Evolutionary conservation across 495 filamentous ascomycete species (phyloP), one percentile per base, ranked within the genome.

Genomic region (Stereocaulon alpinum): DNA sequence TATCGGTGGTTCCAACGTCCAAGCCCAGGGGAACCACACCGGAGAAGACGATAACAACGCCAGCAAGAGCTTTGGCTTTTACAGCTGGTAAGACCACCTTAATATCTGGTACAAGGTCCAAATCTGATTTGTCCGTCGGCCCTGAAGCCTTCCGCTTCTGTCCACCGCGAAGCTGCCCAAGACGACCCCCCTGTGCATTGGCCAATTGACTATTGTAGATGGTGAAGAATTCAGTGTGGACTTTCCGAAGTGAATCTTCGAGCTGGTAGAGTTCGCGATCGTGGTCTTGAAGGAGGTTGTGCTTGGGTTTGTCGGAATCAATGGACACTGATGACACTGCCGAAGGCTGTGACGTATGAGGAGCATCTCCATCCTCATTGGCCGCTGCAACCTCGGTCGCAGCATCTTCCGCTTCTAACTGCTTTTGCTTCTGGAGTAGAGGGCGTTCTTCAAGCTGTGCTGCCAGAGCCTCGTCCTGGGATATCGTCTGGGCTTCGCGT

Each of bases 381-480:
- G 58, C 29, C 22, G 76, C 77, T 40, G 77, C 74, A 29, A 70
- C 70, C 20, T 62, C 71, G 61, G 74, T 73, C 18, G 78, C 77
- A 44, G 75, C 73, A 55, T 88, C 84, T 60, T 91, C 86, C 42
- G 84, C 82, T 63, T 98, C 93, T 40, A 96, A 77, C 65, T 88
- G 77, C 59, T 94, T 87, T 68, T 99, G 93, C 65, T 93, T 83
- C 61, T 91, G 84, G 17, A 95, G 76, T 29, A 99, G 73, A 6
- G 93, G 93, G 10, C 90, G 80, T 52, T 95, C 89, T 57, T 86
- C 86, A 7, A 95, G 81, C 71, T 99, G 93, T 50, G 91, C 88
- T 66, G 88, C 84, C 17, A 99, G 80, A 1, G 85, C 82, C 66
- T 91, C 86, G 61, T 88, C 84, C 64, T 96, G 91, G 64, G 92